Evolutionary conservation across 371 early-diverging fungal species (phyloP).

Genomic region (Mucor circinelloides): DNA sequence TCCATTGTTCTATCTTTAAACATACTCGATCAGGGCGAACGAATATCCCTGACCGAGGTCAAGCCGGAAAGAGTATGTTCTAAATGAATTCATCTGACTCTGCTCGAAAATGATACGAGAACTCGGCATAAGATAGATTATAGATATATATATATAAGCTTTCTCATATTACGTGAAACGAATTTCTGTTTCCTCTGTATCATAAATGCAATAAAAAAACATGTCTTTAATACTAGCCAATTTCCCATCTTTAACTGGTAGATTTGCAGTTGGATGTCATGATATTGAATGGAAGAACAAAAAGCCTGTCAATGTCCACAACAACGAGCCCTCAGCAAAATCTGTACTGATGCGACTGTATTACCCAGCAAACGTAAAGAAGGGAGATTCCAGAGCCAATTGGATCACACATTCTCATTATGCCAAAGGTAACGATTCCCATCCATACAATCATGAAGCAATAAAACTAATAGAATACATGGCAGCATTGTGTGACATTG

Average conservation of each 20-base stretch:
- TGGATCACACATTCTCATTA: constrained; percentile 19
- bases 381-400: constrained; percentile 12
- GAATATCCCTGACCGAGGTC: background rate
- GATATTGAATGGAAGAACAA: constrained; percentile 31
- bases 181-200: background rate
- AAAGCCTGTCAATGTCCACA: background rate
- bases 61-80: background rate
- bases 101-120: background rate
- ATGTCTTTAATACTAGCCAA: constrained; percentile 22
- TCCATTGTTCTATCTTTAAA: background rate
- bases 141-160: constrained; percentile 3
- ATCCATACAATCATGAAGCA: background rate
- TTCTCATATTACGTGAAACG: background rate
- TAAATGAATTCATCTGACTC: constrained; percentile 5
- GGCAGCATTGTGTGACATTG: constrained; percentile 15
- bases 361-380: constrained; percentile 26
- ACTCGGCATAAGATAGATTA: background rate
- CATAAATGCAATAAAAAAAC: background rate
- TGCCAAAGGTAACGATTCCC: constrained; percentile 10
- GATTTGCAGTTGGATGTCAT: constrained; percentile 29
- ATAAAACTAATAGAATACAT: background rate
- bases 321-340: background rate
- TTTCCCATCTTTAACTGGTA: constrained; percentile 32
- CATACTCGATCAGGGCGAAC: background rate
- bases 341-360: constrained; percentile 18